phyloP scores from a whole-genome alignment of 2,329 filamentous ascomycete genomes.

The Clarireedia sp. region DNA sequence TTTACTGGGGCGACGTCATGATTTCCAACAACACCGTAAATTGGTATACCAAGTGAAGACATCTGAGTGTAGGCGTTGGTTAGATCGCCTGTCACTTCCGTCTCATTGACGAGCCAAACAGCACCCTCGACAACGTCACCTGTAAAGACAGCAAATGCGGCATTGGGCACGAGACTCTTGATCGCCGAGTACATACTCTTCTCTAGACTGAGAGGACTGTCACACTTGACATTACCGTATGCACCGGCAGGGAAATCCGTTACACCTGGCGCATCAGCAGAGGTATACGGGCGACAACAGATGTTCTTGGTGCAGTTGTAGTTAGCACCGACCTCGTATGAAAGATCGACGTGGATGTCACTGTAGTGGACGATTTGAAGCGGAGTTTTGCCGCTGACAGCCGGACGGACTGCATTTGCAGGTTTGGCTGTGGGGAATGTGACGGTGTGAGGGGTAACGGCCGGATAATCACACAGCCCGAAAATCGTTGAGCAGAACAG shows the following conservation, averaged over 20 bases:
- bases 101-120: background rate
- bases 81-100: conserved; percentile 29
- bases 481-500: conserved; percentile 45
- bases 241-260: conserved; percentile 31
- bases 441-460: conserved; percentile 29
- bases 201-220: conserved; percentile 31
- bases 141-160: conserved; percentile 30
- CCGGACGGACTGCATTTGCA: conserved; percentile 23
- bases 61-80: conserved; percentile 11
- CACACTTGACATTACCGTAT: conserved; percentile 33
- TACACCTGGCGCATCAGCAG: conserved; percentile 30
- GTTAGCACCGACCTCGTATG: conserved; percentile 32
- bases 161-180: conserved; percentile 19
- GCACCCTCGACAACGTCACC: conserved; percentile 23
- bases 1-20: too few relatives aligned
- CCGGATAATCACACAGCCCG: conserved; percentile 32
- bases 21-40: too few relatives aligned
- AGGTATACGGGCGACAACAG: conserved; percentile 33
- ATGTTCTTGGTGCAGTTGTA: conserved; percentile 35
- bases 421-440: conserved; percentile 29
- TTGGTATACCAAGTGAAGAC: too few relatives aligned
- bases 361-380: conserved; percentile 34
- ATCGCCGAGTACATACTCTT: conserved; percentile 33
- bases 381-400: conserved; percentile 3
- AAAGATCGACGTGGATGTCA: conserved; percentile 35